Conservation (phyloP, 2,329 filamentous ascomycete species). For the Hypocrella siamensis region DNA sequence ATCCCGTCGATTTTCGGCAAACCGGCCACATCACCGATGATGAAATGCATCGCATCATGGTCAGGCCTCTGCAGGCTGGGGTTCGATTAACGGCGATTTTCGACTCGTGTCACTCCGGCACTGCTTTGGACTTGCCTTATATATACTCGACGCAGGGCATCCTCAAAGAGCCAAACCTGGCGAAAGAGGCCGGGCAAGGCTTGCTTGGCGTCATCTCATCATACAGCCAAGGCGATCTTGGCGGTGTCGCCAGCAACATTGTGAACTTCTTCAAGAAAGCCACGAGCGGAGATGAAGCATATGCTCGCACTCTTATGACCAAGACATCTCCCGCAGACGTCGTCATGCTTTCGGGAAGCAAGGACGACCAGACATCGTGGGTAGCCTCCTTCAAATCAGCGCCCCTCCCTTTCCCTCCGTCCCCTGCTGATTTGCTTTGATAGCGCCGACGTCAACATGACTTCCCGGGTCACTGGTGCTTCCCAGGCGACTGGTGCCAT, state of each 20-base stretch:
- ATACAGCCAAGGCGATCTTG: slow-evolving; percentile 57
- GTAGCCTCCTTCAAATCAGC: too few species aligned
- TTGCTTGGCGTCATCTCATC: slow-evolving; percentile 43
- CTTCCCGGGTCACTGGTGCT: slow-evolving; percentile 73
- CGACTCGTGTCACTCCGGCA: slow-evolving; percentile 52
- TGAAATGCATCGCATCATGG: slow-evolving; percentile 65
- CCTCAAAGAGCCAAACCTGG: slow-evolving; percentile 52
- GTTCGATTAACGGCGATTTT: slow-evolving; percentile 48
- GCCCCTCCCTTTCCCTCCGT: slow-evolving; percentile 7
- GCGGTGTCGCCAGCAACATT: slow-evolving; percentile 65
- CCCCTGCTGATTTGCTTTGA: slow-evolving; percentile 1
- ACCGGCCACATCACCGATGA: slow-evolving; percentile 74
- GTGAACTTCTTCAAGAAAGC: slow-evolving; percentile 83
- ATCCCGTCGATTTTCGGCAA: slow-evolving; percentile 66
- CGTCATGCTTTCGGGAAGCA: slow-evolving; percentile 94
- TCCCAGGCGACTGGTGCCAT: slow-evolving; percentile 91
- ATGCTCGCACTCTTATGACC: slow-evolving; percentile 65
- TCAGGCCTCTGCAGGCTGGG: slow-evolving; percentile 36
- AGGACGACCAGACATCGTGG: slow-evolving; percentile 87
- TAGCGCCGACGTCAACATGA: slow-evolving; percentile 86
- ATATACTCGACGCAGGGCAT: slow-evolving; percentile 55
- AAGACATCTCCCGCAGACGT: slow-evolving; percentile 94
- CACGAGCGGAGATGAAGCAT: slow-evolving; percentile 63
- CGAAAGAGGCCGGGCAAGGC: slow-evolving; percentile 51
- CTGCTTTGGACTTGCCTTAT: slow-evolving; percentile 50